Conservation (phyloP, 805 yeast species). For the Wickerhamiella alocasiicola region DNA sequence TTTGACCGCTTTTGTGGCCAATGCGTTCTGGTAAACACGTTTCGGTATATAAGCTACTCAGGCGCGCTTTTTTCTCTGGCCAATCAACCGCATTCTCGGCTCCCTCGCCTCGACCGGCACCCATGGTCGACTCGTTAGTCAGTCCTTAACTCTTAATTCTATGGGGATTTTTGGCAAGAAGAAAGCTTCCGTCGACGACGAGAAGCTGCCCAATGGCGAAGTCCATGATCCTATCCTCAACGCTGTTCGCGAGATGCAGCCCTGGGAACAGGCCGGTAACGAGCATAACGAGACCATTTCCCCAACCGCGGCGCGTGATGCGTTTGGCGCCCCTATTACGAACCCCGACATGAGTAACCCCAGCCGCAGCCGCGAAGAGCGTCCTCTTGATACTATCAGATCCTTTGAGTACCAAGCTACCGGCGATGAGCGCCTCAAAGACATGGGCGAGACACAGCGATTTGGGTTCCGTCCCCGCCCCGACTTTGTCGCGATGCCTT, state of each 20-base stretch:
- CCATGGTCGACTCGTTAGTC: too few species aligned
- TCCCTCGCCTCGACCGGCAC: too few species aligned
- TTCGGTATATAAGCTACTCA: too few species aligned
- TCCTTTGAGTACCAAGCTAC: slow-evolving; percentile 89
- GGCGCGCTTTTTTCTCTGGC: too few species aligned
- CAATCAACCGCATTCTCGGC: too few species aligned
- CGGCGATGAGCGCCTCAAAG: slow-evolving; percentile 69
- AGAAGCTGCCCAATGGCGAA: slow-evolving; percentile 24
- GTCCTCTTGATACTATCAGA: slow-evolving; percentile 93
- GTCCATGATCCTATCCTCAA: slow-evolving; percentile 82
- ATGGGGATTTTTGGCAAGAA: slow-evolving; percentile 10
- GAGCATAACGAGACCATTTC: slow-evolving; percentile 29
- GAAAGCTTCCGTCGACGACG: not conserved
- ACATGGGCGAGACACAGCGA: slow-evolving; percentile 63
- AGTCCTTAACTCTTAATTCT: too few species aligned
- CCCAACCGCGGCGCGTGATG: slow-evolving; percentile 54
- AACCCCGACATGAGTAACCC: slow-evolving; percentile 88
- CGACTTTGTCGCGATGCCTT: slow-evolving; percentile 44
- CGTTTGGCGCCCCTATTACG: slow-evolving; percentile 70
- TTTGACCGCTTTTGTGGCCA: too few species aligned
- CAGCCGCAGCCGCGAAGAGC: slow-evolving; percentile 81
- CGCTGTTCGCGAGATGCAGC: slow-evolving; percentile 93
- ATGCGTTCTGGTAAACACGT: too few species aligned
- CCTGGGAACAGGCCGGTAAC: slow-evolving; percentile 58
- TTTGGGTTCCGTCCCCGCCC: slow-evolving; percentile 82